A percentile compares a stretch with the other conserved stretches of the same genome.
Conservation (phyloP, 768 basidiomycete species). For the Mycena galopus region DNA sequence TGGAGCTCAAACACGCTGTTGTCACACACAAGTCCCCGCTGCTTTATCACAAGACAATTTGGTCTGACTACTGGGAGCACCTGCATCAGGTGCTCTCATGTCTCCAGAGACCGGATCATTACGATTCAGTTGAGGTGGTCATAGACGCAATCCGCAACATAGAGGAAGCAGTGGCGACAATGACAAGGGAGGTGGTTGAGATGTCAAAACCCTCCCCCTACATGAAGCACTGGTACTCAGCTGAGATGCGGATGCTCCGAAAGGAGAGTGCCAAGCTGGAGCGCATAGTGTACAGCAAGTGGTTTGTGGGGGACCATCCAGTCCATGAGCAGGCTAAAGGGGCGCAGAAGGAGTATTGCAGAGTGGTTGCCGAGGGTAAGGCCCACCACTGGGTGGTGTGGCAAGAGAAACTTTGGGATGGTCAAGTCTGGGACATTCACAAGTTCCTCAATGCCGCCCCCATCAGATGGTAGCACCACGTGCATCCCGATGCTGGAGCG, state of each 20-base stretch:
- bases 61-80: no score
- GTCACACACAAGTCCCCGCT: no score
- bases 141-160: conserved; percentile 28
- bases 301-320: conserved; percentile 37
- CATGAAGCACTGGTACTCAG: conserved; percentile 51
- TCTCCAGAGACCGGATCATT: conserved; percentile 37
- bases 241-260: conserved; percentile 41
- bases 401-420: conserved; percentile 34
- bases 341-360: conserved; percentile 35
- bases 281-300: conserved; percentile 7
- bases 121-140: conserved; percentile 12
- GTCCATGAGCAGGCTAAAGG: no score
- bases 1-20: no score
- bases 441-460: conserved; percentile 39
- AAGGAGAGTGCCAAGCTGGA: conserved; percentile 35
- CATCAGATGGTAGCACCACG: conserved; percentile 42
- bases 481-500: conserved; percentile 43
- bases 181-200: conserved; percentile 37
- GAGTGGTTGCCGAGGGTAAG: conserved; percentile 39
- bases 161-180: neutral
- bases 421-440: neutral
- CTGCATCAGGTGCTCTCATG: no score
- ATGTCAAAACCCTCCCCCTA: conserved; percentile 34
- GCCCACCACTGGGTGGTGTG: conserved; percentile 43
- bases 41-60: no score